phyloP scores from a whole-genome alignment of 2,329 filamentous ascomycete species.

The Penicillium sp. region DNA sequence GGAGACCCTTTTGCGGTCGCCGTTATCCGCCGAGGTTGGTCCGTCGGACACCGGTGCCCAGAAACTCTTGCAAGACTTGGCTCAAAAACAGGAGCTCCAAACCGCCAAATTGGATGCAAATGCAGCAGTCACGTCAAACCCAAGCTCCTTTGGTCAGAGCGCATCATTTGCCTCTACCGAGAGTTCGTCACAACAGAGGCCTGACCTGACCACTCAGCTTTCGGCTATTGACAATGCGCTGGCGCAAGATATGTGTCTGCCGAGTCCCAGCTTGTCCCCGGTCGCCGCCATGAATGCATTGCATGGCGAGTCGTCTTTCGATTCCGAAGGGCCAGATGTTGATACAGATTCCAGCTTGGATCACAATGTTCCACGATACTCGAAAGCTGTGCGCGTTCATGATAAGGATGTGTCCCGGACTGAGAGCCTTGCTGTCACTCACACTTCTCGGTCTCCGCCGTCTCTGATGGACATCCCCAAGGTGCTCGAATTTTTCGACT shows the following conservation, averaged over 20 bases:
- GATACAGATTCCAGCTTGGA: conserved; percentile 52
- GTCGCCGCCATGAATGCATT: conserved; percentile 73
- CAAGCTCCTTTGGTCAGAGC: conserved; percentile 29
- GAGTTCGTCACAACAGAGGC: conserved; percentile 24
- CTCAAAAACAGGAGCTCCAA: conserved; percentile 19
- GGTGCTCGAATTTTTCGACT: conserved; percentile 88
- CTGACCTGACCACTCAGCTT: conserved; percentile 40
- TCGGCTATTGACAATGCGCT: conserved; percentile 68
- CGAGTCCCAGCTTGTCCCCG: conserved; percentile 91
- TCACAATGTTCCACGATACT: conserved; percentile 35
- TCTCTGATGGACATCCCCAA: conserved; percentile 76
- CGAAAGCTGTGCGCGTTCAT: conserved; percentile 27
- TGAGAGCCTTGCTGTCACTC: conserved; percentile 19
- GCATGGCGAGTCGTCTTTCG: conserved; percentile 48
- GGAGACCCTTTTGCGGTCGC: conserved; percentile 37
- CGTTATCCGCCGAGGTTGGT: conserved; percentile 38
- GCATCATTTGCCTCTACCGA: conserved; percentile 30
- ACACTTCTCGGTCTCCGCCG: conserved; percentile 35
- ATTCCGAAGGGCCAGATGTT: conserved; percentile 45
- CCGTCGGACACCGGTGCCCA: conserved; percentile 24
- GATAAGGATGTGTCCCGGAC: conserved; percentile 19
- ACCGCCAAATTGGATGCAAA: conserved; percentile 15
- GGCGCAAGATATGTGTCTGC: conserved; percentile 86
- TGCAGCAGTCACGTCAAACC: conserved; percentile 17
- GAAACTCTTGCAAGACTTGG: conserved; percentile 7